Base-by-base conservation (phyloP, 1,139 yeast genomes). In the Suhomyces panamericanus region DNA sequence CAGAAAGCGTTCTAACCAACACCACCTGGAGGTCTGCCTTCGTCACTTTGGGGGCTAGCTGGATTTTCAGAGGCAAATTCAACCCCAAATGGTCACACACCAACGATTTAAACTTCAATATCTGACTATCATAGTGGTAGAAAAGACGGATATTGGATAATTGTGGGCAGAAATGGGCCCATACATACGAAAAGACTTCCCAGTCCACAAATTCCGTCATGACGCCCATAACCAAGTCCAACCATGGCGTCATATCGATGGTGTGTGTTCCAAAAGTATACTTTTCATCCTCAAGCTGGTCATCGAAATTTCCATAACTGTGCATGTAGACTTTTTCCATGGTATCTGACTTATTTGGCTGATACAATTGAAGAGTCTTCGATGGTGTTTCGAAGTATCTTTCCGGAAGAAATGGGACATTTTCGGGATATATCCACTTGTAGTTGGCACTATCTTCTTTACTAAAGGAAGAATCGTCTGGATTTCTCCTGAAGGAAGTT, bases 111-210 rank as follows among this genome's bases (percentile, higher is more conserved):
- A 87, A 67, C 22, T 66, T 62, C 27, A 69, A 58, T 12, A 87
- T 71, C 31, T 75, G 75, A 3, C 68, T 68, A 5, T 66, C 66
- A 43, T 78, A 72, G 12, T 70, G 63, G 32, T 60, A 59, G 52
- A 85, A 86, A 9, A 88, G 64, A 14, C 69, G 70, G 51, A 83
- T 63, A 54, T 85, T 85, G 3, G 90, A 72, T 30, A 89, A 59
- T 58, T 88, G 96, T 0, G 87, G 78, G 53, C 89, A 83, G 46
- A 86, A 73, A 60, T 85, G 90, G 0, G 86, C 80, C 73, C 87
- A 70, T 1, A 82, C 63, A 56, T 73, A 85, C 0, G 90, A 80
- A 57, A 82, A 87, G 1, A 82, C 62, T 49, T 85, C 93, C 91
- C 93, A 87, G 46, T 78, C 75, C 17, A 78, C 69, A 34, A 83